Percentiles rank a stretch among this genome's conserved stretches.
Conservation (phyloP, 768 basidiomycete genomes). For the Boletales sp. region DNA sequence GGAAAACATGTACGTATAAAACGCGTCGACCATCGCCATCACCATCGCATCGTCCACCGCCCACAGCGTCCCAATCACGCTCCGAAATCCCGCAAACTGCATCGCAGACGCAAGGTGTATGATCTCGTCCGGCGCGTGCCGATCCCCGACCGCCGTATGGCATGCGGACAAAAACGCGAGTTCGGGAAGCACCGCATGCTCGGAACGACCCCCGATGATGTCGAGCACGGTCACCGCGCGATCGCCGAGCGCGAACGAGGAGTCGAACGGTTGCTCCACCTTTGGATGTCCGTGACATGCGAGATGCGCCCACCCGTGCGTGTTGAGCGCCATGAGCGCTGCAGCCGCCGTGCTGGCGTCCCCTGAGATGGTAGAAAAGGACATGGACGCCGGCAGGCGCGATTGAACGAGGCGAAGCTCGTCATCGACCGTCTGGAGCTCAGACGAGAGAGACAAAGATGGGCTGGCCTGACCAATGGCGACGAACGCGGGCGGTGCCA, state of each 20-base stretch:
- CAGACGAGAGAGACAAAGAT: neutral
- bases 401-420: constrained; percentile 22
- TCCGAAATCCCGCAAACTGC: constrained; percentile 34
- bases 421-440: constrained; percentile 12
- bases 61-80: constrained; percentile 36
- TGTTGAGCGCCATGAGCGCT: constrained; percentile 12
- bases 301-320: constrained; percentile 28
- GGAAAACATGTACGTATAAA: constrained; percentile 19
- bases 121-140: constrained; percentile 27
- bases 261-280: constrained; percentile 20
- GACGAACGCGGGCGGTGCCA: constrained; percentile 6
- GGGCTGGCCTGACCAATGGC: constrained; percentile 22
- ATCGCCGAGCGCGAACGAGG: constrained; percentile 25
- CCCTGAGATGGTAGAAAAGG: constrained; percentile 11
- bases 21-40: constrained; percentile 16
- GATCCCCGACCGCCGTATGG: constrained; percentile 26
- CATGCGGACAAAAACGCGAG: constrained; percentile 36
- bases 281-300: constrained; percentile 30
- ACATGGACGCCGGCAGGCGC: constrained; percentile 12
- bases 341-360: constrained; percentile 10
- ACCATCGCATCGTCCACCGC: constrained; percentile 26
- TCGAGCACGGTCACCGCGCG: constrained; percentile 19
- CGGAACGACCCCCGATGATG: constrained; percentile 13
- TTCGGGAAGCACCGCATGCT: neutral
- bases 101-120: constrained; percentile 35